Evolutionary conservation across 2,329 filamentous ascomycete genomes (phyloP), one percentile per base, ranked within the genome.

Genomic region (Diaporthe citriasiana): DNA sequence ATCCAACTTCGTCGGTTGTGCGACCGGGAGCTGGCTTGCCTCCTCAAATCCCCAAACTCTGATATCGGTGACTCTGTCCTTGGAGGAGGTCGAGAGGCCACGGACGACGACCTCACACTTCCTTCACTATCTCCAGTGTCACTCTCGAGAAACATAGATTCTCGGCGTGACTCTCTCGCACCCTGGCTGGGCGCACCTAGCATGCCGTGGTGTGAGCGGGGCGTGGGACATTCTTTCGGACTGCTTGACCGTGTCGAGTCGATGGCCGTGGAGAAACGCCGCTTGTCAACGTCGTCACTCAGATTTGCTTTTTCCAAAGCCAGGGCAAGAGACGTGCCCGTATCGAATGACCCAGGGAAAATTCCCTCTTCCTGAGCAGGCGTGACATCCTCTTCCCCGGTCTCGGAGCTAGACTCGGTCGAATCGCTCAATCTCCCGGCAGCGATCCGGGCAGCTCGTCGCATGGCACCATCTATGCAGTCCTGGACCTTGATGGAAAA

Each of bases 401-500:
- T 83, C 25, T 88, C 87, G 22, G 90, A 90, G 65, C 91, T 89
- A 9, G 89, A 89, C 59, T 90, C 90, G 35, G 89, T 87, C 1
- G 94, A 96, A 79, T 97, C 95, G 76, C 93, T 96, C 22, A 97
- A 85, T 70, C 95, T 91, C 15, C 96, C 96, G 56, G 94, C 92
- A 59, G 95, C 95, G 77, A 98, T 96, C 66, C 93, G 93, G 72
- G 94, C 94, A 70, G 97, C 95, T 83, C 98, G 98, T 77, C 90
- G 91, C 83, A 98, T 89, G 12, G 97, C 97, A 76, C 95, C 95
- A 75, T 97, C 93, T 70, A 99, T 98, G 81, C 97, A 99, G 79
- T 98, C 95, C 80, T 98, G 95, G 3, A 99, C 96, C 73, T 98
- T 88, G 35, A 97, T 90, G 38, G 96, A 93, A 79, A 98, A 97